Evolutionary conservation across 2,329 filamentous ascomycete genomes (phyloP).

Genomic region (Metarhizium sp.): DNA sequence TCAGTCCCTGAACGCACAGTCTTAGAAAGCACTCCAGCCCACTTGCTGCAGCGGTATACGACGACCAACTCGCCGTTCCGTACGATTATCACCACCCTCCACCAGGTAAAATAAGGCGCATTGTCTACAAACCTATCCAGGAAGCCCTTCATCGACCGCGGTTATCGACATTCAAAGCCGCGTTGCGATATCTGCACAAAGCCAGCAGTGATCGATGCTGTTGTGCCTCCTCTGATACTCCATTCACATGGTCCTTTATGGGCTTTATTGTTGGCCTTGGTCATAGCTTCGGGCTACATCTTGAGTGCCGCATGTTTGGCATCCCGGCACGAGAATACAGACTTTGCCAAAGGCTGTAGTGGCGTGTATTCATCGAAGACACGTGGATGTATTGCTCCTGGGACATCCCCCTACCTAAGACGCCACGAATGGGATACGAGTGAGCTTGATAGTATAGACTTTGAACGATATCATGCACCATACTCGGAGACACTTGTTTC

Average conservation of each 20-base stretch:
- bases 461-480: background rate
- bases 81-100: conserved; percentile 2
- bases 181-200: conserved; percentile 8
- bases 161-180: conserved; percentile 5
- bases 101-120: conserved; percentile 3
- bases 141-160: conserved; percentile 3
- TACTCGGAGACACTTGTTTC: background rate
- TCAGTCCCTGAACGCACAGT: background rate
- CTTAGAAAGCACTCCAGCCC: conserved; percentile 4
- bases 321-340: conserved; percentile 27
- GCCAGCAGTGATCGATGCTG: background rate
- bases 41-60: conserved; percentile 9
- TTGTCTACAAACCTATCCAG: conserved; percentile 5
- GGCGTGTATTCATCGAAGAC: conserved; percentile 28
- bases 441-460: conserved; percentile 5
- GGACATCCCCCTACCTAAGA: conserved; percentile 26
- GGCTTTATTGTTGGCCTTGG: conserved; percentile 24
- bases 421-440: conserved; percentile 20
- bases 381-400: conserved; percentile 26
- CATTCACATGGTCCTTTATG: conserved; percentile 27
- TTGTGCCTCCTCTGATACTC: conserved; percentile 17
- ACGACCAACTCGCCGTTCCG: conserved; percentile 6
- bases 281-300: conserved; percentile 23
- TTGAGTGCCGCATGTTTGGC: conserved; percentile 26
- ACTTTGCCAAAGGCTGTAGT: conserved; percentile 27